phyloP scores from a whole-genome alignment of 2,329 filamentous ascomycete species.

The Monosporascus sp. region DNA sequence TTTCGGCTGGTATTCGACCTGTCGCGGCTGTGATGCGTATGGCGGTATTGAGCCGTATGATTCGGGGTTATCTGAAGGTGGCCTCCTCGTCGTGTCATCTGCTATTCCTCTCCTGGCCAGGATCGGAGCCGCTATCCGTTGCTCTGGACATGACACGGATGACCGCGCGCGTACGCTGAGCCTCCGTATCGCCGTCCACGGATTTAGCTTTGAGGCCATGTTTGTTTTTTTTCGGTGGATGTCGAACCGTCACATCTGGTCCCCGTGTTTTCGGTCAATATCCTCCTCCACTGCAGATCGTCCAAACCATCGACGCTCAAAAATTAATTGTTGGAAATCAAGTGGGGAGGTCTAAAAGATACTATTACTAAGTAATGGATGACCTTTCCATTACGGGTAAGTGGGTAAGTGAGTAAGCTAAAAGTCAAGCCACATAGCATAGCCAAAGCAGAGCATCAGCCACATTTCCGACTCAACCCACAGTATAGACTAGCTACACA shows the following conservation, averaged over 20 bases:
- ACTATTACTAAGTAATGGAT: too few species aligned
- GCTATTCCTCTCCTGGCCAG: slow-evolving; percentile 17
- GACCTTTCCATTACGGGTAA: too few species aligned
- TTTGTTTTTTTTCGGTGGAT: slow-evolving; percentile 7
- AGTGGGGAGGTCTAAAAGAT: too few species aligned
- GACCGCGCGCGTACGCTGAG: slow-evolving; percentile 25
- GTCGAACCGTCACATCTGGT: slow-evolving; percentile 10
- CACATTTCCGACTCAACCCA: background rate
- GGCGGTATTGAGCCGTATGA: slow-evolving; percentile 3
- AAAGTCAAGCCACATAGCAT: background rate
- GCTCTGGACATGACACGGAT: slow-evolving; percentile 3
- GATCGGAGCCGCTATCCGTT: slow-evolving; percentile 3
- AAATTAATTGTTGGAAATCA: too few species aligned
- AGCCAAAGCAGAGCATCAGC: background rate
- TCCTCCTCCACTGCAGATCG: slow-evolving; percentile 2
- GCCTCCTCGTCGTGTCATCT: slow-evolving; percentile 13
- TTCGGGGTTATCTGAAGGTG: slow-evolving; percentile 5
- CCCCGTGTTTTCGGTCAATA: slow-evolving; percentile 1
- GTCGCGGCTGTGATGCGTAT: slow-evolving; percentile 2
- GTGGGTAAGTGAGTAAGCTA: too few species aligned
- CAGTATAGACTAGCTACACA: too few species aligned
- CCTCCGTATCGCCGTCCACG: slow-evolving; percentile 23
- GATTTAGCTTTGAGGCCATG: slow-evolving; percentile 28
- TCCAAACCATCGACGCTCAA: background rate
- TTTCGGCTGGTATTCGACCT: slow-evolving; percentile 5